Base-by-base conservation (phyloP, 306 rosid species). In the Lotus japonicus region DNA sequence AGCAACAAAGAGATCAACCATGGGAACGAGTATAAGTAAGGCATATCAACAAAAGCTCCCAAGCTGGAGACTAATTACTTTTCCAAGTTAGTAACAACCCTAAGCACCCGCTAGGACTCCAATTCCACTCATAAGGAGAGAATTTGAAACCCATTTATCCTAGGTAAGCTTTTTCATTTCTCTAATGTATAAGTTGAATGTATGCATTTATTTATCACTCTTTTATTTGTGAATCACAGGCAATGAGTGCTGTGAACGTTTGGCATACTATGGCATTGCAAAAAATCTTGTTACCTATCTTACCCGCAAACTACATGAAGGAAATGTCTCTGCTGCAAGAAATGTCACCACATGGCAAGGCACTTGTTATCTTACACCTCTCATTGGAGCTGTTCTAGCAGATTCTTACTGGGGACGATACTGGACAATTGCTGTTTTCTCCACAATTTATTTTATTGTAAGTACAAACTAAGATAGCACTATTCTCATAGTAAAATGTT, bases 371-470 rank as follows among this genome's bases (percentile, higher is more conserved):
- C 97, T 94, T 77, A 75, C 96, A 41, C 99, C 99, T 76, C 96
- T 94, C 26, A 76, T 94, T 72, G 99, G 99, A 70, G 99, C 99
- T 45, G 71, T 94, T 61, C 58, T 90, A 49, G 99, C 99, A 28
- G 99, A 95, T 90, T 88, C 99, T 69, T 95, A 88, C 74, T 95
- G 88, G 97, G 99, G 99, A 70, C 79, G 99, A 86, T 94, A 87
- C 76, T 94, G 99, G 99, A 94, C 99, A 8, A 94, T 94, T 72
- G 95, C 96, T 33, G 57, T 35, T 63, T 94, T 90, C 75, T 94
- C 96, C 62, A 73, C 78, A 0, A 82, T 95, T 69, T 90, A 95
- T 76, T 88, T 95, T 72, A 57, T 95, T 26, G 99, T 90, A 85
- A 85, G 70, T 80, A 46, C 70, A 36, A 19, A 8, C 33, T 46